These are phyloP conservation scores for Bruguiera gymnorhiza DNA, from an alignment of 345 rosid species.

Conservation along the genomic window DNA sequence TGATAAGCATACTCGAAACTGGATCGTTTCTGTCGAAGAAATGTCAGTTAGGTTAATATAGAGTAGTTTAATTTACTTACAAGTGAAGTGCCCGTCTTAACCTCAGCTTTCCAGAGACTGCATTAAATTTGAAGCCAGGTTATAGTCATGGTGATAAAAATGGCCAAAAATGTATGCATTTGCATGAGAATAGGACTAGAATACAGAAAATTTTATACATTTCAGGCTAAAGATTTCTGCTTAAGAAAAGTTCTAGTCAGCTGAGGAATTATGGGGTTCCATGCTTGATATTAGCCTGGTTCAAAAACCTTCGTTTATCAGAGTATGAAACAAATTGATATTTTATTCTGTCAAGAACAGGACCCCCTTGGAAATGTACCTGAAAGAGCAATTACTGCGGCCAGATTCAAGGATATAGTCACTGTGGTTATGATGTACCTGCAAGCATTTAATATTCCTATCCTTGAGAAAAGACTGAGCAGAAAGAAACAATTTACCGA, in stretches of 20 bases:
- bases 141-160: background rate
- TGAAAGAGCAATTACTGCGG: constrained; percentile 42
- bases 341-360: background rate
- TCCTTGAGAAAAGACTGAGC: background rate
- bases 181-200: background rate
- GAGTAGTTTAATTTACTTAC: constrained; percentile 30
- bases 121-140: constrained; percentile 14
- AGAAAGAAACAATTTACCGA: background rate
- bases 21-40: background rate
- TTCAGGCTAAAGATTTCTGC: background rate
- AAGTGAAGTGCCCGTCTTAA: constrained; percentile 29
- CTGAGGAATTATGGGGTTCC: background rate
- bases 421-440: constrained; percentile 48
- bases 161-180: background rate
- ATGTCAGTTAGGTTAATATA: background rate
- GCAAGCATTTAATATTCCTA: constrained; percentile 16
- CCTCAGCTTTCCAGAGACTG: constrained; percentile 52
- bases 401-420: constrained; percentile 45
- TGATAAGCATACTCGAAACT: background rate
- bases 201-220: too few relatives aligned
- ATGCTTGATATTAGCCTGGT: background rate
- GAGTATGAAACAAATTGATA: background rate
- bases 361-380: constrained; percentile 29
- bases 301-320: too few relatives aligned
- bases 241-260: background rate